phyloP scores from a whole-genome alignment of 176 grass and related monocot genomes.

The Carex pumila region DNA sequence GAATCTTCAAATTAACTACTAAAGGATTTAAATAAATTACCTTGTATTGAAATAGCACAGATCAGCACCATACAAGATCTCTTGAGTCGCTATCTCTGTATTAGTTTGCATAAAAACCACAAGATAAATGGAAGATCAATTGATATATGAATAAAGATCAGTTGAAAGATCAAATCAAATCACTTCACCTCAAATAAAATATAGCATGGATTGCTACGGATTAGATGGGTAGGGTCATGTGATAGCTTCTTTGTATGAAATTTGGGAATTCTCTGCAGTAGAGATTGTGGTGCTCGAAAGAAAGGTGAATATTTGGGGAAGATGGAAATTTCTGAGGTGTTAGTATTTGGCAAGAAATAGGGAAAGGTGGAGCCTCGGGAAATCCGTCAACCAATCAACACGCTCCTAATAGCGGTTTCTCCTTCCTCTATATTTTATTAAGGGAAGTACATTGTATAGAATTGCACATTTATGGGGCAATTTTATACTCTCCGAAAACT shows the following conservation, averaged over 20 bases:
- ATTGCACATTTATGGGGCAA: not conserved
- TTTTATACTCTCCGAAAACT: not conserved
- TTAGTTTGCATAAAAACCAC: not conserved
- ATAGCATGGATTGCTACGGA: not conserved
- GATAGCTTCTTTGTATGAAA: not conserved
- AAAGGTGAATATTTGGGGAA: not conserved
- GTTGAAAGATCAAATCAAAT: not conserved
- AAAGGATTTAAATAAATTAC: constrained; percentile 4
- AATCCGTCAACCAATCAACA: not conserved
- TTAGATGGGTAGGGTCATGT: not conserved
- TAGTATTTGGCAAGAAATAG: not conserved
- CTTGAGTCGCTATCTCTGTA: not conserved
- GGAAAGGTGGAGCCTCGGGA: not conserved
- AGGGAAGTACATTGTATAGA: not conserved
- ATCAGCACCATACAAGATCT: not conserved
- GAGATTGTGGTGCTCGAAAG: not conserved
- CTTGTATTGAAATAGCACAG: not conserved
- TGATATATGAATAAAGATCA: not conserved
- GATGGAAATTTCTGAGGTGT: not conserved
- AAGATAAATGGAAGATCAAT: not conserved
- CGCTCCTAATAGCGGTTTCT: not conserved
- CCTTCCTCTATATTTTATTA: not conserved
- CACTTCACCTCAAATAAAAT: not conserved
- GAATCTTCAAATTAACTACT: not conserved
- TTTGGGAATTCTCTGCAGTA: not conserved